Evolutionary conservation across 495 filamentous ascomycete genomes (phyloP), one percentile per base, ranked within the genome.

Genomic region (Aspergillus ellipticus): DNA sequence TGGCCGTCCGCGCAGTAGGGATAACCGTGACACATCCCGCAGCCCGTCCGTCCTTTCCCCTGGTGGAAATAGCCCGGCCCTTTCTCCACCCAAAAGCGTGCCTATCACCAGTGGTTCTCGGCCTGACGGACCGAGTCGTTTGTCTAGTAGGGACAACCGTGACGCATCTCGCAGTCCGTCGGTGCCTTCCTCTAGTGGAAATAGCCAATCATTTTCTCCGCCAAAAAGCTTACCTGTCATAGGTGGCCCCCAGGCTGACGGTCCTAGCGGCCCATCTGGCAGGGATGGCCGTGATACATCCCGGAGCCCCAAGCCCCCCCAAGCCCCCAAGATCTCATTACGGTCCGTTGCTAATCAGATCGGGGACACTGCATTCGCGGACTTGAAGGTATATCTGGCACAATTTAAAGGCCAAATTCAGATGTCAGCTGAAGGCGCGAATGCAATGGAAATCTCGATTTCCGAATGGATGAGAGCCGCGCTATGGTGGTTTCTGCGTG

Each of bases 401-500:
- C 86, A 86, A 64, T 78, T 90, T 60, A 80, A 82, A 52, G 80
- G 82, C 55, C 73, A 90, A 6, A 89, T 95, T 63, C 73, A 78
- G 24, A 68, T 88, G 11, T 85, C 90, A 45, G 85, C 89, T 3
- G 88, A 93, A 62, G 78, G 81, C 41, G 79, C 82, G n/a, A 82
- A 80, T 52, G 46, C 88, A n/a, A 68, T 76, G 51, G 78, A 77
- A 51, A 83, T 79, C 10, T 78, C 78, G 7, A 75, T 82, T 2
- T 71, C 81, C 17, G 82, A 90, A 62, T 84, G 92, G 76, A 75
- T 88, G 11, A 75, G 86, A 55, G 86, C 83, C 42, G 84, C 83
- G 16, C 67, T 87, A 2, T 96, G 92, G 92, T 96, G 92, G 92
- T 96, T 96, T 62, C 63, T 95, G 55, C 84, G 79, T 33, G 92